Evolutionary conservation across 257 asterid genomes (phyloP), one percentile per base, ranked within the genome.

Genomic region (Jaltomata sinuosa): DNA sequence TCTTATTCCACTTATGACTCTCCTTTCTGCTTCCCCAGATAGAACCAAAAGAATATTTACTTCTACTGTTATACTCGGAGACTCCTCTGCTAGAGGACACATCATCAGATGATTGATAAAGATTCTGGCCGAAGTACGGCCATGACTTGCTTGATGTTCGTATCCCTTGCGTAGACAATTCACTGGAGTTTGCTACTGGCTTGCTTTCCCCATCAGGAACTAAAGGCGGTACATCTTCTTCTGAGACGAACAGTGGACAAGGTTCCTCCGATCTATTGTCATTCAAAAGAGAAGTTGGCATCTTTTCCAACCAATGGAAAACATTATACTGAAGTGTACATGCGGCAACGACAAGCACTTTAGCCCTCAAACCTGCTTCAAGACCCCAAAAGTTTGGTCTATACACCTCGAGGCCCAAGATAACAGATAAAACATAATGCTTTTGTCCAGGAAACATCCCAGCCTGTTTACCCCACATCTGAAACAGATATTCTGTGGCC

Each of bases 371-470:
- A 74, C 99, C 97, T 74, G 94, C 95, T 90, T 97, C 98, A 53
- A 95, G 83, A 74, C 99, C 99, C 90, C 89, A 91, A 85, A 97
- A 95, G 88, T 87, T 87, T 42, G 87, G 92, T 88, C 81, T 72
- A 84, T 95, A 97, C n/a, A 89, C 92, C 88, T 89, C 97, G 76
- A 97, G 91, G 84, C 99, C 99, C 76, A 97, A 89, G 80, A 95
- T 87, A 84, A 87, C 88, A 81, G 99, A 91, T 84, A 93, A 87
- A 90, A 82, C 65, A 79, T 92, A 91, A 91, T 90, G 89, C 86
- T 91, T 92, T 84, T 97, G 99, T 53, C 97, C 98, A 34, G 99
- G 99, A 92, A 94, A 94, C 99, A 97, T 94, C 62, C 91, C 83
- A 79, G 97, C 98, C 87, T 67, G 89, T 87, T 86, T 88, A 84